These are phyloP conservation scores for Stereum hirsutum DNA, from an alignment of 1,284 basidiomycete genomes.

Conservation along the genomic window DNA sequence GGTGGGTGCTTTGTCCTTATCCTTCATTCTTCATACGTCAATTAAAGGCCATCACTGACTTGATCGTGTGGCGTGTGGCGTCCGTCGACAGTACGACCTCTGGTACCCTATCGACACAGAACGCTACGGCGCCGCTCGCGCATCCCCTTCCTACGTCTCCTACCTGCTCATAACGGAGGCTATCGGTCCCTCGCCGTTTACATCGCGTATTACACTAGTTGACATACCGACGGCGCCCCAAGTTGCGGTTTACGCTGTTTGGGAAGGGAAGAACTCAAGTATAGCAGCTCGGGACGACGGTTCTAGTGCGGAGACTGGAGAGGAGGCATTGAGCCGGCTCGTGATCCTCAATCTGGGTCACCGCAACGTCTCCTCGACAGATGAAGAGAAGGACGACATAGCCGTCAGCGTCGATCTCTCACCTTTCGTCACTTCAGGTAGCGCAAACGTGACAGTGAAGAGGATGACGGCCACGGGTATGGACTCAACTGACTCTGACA, in stretches of 20 bases:
- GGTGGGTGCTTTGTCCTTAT: constrained; percentile 14
- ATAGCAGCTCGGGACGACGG: no score
- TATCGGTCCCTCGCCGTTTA: constrained; percentile 19
- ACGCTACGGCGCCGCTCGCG: constrained; percentile 22
- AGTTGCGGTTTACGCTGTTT: constrained; percentile 24
- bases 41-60: no score
- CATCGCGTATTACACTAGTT: constrained; percentile 19
- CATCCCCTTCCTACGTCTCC: constrained; percentile 25
- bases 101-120: constrained; percentile 25
- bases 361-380: constrained; percentile 13
- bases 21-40: background rate
- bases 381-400: constrained; percentile 9
- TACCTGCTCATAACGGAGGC: constrained; percentile 26
- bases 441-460: constrained; percentile 18
- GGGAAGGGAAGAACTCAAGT: constrained; percentile 19
- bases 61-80: background rate
- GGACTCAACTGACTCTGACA: constrained; percentile 20
- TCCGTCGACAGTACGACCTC: constrained; percentile 21
- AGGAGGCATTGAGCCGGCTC: no score
- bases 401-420: constrained; percentile 18
- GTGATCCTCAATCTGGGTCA: constrained; percentile 24
- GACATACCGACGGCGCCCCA: constrained; percentile 14
- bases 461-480: constrained; percentile 22
- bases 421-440: constrained; percentile 14
- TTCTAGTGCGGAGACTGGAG: no score